Evolutionary conservation across 805 yeast species (phyloP), one percentile per base, ranked within the genome.

Genomic region (Metschnikowia baotianmanensis): DNA sequence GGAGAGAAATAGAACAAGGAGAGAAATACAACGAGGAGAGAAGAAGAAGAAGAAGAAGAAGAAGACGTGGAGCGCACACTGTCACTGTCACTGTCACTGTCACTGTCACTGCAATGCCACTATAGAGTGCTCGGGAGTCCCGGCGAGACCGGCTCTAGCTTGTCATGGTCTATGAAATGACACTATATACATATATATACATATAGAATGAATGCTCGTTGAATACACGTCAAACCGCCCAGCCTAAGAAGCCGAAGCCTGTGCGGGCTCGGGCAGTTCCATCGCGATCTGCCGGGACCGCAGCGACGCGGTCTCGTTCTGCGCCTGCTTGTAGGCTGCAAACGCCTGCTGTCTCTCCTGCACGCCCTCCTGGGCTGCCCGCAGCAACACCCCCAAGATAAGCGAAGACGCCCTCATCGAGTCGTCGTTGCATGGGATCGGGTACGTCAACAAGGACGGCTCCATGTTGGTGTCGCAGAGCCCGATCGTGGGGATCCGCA

Each of bases 391-490:
- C 44, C 98, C 97, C 40, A 80, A 68, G 52, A 93, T 76, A 50
- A 93, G 70, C 48, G 86, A 83, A 8, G 84, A 80, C 6, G 95
- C 77, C 62, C 99, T 78, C 43, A 80, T 67, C 6, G 95, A 83
- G 61, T 90, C 97, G 61, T 93, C 98, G 60, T 93, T 93, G 48
- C 95, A 95, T 13, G 98, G 98, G 51, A 93, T 86, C 37, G 98
- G 95, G 58, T 93, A 93, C 1, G 96, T 88, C 39, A 91, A 86
- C 52, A 84, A 67, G 12, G 86, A 77, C 7, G 97, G 95, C 59
- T 93, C 96, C 60, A 85, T 81, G 63, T 93, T 91, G 17, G 98
- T 90, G 65, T 93, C 99, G 47, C 93, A 80, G 43, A 93, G 76
- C 21, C 96, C 98, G 53, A 93, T 80, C 0, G 97, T 89, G 43